A percentile compares a stretch with the other conserved stretches of the same genome.
Evolutionary conservation across 192 early-diverging fungal species (phyloP).

Genomic region (Glomus cerebriforme): DNA sequence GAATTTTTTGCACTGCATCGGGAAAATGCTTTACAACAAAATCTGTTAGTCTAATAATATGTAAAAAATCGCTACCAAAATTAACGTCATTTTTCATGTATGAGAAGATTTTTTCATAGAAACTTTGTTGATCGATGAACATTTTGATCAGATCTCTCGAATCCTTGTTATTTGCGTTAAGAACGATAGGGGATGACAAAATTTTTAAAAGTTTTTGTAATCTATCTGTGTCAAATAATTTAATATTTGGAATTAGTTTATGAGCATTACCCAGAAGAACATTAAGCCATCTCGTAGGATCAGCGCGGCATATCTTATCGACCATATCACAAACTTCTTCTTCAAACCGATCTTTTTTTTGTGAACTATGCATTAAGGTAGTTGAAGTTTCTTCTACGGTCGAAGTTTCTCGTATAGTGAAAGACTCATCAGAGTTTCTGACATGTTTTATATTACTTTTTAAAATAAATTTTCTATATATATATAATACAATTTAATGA

Average conservation of each 20-base stretch:
- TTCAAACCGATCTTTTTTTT: too few species aligned
- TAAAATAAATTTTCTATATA: too few species aligned
- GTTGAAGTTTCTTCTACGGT: too few species aligned
- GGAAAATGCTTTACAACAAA: not conserved
- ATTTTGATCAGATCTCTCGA: too few species aligned
- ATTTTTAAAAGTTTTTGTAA: not conserved
- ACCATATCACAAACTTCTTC: not conserved
- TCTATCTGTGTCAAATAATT: not conserved
- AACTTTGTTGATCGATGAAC: not conserved
- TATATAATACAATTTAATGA: too few species aligned
- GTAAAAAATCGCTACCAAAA: not conserved
- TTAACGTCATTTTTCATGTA: not conserved
- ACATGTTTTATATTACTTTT: too few species aligned
- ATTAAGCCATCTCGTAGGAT: not conserved
- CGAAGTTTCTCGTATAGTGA: too few species aligned
- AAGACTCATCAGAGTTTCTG: too few species aligned
- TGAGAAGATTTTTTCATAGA: not conserved
- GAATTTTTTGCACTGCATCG: not conserved
- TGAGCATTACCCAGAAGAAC: not conserved
- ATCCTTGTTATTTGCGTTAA: not conserved
- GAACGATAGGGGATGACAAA: not conserved
- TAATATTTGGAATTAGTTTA: not conserved
- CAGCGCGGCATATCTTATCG: not conserved
- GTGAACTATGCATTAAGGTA: too few species aligned
- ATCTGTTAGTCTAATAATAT: not conserved